Percentiles rank a stretch among this genome's conserved stretches.
Evolutionary conservation across 305 asterid genomes (phyloP).

Genomic region (Solanum hybrid): DNA sequence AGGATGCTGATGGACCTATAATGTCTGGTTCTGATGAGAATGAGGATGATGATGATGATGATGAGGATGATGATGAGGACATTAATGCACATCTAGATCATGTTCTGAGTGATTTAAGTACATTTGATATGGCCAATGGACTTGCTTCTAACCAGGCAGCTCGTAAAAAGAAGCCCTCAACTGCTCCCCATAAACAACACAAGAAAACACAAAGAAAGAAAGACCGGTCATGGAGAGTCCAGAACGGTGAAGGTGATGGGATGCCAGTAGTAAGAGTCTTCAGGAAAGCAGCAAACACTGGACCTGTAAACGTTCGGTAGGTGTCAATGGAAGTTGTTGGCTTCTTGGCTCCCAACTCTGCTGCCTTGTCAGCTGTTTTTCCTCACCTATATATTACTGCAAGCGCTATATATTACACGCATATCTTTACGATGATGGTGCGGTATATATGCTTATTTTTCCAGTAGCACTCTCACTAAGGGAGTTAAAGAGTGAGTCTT

Average conservation of each 20-base stretch:
- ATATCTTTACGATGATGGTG: background rate
- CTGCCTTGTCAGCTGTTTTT: background rate
- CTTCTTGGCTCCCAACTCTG: background rate
- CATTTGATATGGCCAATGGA: slow-evolving; percentile 69
- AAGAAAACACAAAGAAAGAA: slow-evolving; percentile 83
- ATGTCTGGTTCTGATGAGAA: slow-evolving; percentile 25
- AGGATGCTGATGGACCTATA: slow-evolving; percentile 12
- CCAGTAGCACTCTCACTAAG: background rate
- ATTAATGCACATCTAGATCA: slow-evolving; percentile 37
- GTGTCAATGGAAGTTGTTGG: background rate
- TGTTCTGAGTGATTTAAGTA: slow-evolving; percentile 50
- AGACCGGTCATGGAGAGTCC: slow-evolving; percentile 78
- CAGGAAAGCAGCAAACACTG: slow-evolving; percentile 58
- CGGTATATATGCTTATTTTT: background rate
- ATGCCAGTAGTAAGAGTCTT: slow-evolving; percentile 73
- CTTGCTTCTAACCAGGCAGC: slow-evolving; percentile 23
- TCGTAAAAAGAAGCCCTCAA: slow-evolving; percentile 28
- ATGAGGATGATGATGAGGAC: slow-evolving; percentile 22
- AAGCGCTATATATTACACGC: background rate
- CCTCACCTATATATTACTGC: background rate
- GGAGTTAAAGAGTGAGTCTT: background rate
- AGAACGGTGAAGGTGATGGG: slow-evolving; percentile 53
- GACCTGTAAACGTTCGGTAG: slow-evolving; percentile 26
- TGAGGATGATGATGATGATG: slow-evolving; percentile 22
- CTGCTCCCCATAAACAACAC: slow-evolving; percentile 69